Conservation (phyloP, 2,329 filamentous ascomycete species). For the Sarocladium oryzae region DNA sequence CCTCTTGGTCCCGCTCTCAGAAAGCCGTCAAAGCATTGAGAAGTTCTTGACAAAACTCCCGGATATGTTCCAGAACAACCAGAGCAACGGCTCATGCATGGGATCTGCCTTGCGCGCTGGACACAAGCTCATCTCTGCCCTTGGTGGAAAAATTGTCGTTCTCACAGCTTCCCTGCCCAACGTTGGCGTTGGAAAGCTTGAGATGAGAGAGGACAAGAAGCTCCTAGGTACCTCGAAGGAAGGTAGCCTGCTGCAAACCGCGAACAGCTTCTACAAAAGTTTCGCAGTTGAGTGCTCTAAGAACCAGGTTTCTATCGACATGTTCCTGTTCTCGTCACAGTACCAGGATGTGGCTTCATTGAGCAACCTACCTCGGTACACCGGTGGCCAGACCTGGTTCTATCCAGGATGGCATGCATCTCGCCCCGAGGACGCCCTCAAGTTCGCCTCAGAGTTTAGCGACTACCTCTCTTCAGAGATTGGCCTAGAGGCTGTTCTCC, state of each 20-base stretch:
- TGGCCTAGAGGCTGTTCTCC: constrained; percentile 88
- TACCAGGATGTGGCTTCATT: constrained; percentile 97
- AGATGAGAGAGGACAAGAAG: constrained; percentile 95
- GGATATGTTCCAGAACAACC: constrained; percentile 93
- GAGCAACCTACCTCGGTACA: constrained; percentile 92
- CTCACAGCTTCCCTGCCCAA: constrained; percentile 87
- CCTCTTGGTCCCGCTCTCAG: constrained; percentile 79
- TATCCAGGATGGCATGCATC: constrained; percentile 98
- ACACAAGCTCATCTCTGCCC: constrained; percentile 89
- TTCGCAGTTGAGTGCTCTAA: constrained; percentile 99
- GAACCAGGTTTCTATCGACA: constrained; percentile 96
- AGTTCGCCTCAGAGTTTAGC: constrained; percentile 94
- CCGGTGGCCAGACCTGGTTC: constrained; percentile 96
- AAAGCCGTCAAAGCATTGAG: constrained; percentile 87
- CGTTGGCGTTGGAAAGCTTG: constrained; percentile 79
- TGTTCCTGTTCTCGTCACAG: constrained; percentile 93
- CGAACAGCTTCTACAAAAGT: constrained; percentile 96
- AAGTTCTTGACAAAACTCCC: constrained; percentile 85
- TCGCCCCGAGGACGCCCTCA: constrained; percentile 89
- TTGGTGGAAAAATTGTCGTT: constrained; percentile 92
- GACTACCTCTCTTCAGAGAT: constrained; percentile 97
- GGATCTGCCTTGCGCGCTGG: constrained; percentile 87
- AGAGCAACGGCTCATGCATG: constrained; percentile 87
- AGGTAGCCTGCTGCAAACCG: constrained; percentile 77
- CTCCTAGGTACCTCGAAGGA: constrained; percentile 91